These are phyloP conservation scores for Solanum tarapatanum DNA, from an alignment of 257 asterid species.

Conservation along the genomic window DNA sequence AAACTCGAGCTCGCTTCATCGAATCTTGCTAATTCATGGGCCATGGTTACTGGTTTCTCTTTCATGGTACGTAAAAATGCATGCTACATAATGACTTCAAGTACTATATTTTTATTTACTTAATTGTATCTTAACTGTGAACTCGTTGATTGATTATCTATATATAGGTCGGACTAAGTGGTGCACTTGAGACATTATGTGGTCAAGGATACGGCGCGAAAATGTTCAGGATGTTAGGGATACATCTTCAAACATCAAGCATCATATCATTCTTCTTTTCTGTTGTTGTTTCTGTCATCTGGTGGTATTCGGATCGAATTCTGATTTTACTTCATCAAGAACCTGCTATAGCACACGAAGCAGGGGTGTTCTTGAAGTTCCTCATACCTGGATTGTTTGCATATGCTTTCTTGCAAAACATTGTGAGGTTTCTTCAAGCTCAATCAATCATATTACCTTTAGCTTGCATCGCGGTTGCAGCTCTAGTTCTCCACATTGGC, in stretches of 20 bases:
- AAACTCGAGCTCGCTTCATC: slow-evolving; percentile 17
- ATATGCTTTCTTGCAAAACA: slow-evolving; percentile 47
- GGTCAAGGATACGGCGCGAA: slow-evolving; percentile 81
- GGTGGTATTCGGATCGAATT: slow-evolving; percentile 49
- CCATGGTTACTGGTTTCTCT: slow-evolving; percentile 14
- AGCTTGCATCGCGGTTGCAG: slow-evolving; percentile 34
- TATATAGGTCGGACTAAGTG: slow-evolving; percentile 67
- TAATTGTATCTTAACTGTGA: background rate
- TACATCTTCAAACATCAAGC: slow-evolving; percentile 65
- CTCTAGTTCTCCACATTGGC: slow-evolving; percentile 43
- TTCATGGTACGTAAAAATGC: slow-evolving; percentile 6
- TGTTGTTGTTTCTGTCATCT: slow-evolving; percentile 29
- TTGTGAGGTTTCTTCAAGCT: slow-evolving; percentile 64
- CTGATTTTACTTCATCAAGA: slow-evolving; percentile 47
- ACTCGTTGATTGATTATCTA: background rate
- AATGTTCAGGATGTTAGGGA: slow-evolving; percentile 40
- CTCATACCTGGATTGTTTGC: slow-evolving; percentile 23
- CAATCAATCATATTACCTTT: slow-evolving; percentile 47
- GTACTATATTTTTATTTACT: background rate
- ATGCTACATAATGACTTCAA: too few relatives aligned
- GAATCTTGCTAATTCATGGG: slow-evolving; percentile 22
- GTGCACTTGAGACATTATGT: slow-evolving; percentile 81
- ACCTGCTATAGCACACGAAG: slow-evolving; percentile 32
- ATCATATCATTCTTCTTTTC: slow-evolving; percentile 30
- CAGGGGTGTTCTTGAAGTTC: slow-evolving; percentile 48